Conservation (phyloP, 1,139 yeast genomes). For the Geotrichum aggregatum region DNA sequence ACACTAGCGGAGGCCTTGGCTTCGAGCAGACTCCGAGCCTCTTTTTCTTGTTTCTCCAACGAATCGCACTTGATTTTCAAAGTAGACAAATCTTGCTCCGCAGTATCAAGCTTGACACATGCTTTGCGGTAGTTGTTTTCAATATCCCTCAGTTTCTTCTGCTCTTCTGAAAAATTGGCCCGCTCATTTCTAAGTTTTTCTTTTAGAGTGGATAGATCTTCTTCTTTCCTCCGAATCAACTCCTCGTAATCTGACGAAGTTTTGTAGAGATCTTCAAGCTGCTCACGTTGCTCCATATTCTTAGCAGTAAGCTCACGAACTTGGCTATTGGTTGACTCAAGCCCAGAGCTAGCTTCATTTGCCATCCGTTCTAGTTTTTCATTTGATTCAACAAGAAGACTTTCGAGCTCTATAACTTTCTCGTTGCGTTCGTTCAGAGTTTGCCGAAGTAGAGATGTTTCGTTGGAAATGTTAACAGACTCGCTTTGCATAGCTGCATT, state of each 20-base stretch:
- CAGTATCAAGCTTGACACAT: conserved; percentile 23
- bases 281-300: conserved; percentile 45
- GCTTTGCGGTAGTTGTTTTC: conserved; percentile 27
- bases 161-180: conserved; percentile 22
- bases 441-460: conserved; percentile 29
- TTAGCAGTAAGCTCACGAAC: conserved; percentile 48
- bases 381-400: conserved; percentile 35
- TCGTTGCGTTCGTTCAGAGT: conserved; percentile 36
- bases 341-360: conserved; percentile 32
- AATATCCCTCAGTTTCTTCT: conserved; percentile 21
- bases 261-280: conserved; percentile 40
- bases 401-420: conserved; percentile 39
- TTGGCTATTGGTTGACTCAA: conserved; percentile 41
- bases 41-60: conserved; percentile 32
- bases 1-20: conserved; percentile 31
- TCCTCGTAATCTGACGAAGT: conserved; percentile 41
- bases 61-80: conserved; percentile 30
- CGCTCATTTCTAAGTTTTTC: conserved; percentile 29
- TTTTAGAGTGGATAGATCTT: conserved; percentile 36
- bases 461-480: conserved; percentile 31
- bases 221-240: conserved; percentile 41
- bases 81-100: conserved; percentile 29
- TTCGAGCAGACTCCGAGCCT: conserved; percentile 31
- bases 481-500: conserved; percentile 23
- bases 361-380: conserved; percentile 32